phyloP scores from a whole-genome alignment of 225 moss, liverwort and hornwort genomes.

The Marchantia paleacea region DNA sequence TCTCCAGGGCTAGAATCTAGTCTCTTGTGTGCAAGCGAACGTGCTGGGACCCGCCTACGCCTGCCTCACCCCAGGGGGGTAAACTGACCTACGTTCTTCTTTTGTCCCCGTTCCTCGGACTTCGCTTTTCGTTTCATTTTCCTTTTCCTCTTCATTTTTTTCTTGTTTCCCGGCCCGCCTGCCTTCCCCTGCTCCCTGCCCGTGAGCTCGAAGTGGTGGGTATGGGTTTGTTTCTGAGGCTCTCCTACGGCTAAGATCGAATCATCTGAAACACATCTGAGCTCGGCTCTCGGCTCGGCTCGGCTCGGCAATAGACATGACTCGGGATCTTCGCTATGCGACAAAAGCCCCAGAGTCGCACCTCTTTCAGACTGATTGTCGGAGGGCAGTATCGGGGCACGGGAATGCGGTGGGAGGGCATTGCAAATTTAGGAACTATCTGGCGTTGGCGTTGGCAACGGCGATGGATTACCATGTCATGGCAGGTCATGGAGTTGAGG shows the following conservation, averaged over 20 bases:
- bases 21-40: not conserved
- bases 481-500: not conserved
- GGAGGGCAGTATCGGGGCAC: not conserved
- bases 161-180: not conserved
- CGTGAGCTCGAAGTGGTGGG: not conserved
- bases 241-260: not conserved
- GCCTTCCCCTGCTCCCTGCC: not conserved
- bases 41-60: not conserved
- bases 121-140: not conserved
- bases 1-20: too few species aligned
- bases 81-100: not conserved
- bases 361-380: not conserved
- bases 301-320: not conserved
- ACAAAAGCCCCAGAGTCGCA: not conserved
- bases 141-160: not conserved
- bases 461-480: not conserved
- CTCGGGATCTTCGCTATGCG: not conserved
- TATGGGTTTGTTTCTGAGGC: not conserved
- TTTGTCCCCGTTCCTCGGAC: not conserved
- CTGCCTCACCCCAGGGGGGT: not conserved
- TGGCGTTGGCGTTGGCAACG: not conserved
- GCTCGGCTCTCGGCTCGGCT: not conserved
- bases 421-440: not conserved
- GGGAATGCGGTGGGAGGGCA: not conserved
- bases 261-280: not conserved